Evolutionary conservation across 1,284 basidiomycete genomes (phyloP).

Genomic region (Ceratobasidium sp.): DNA sequence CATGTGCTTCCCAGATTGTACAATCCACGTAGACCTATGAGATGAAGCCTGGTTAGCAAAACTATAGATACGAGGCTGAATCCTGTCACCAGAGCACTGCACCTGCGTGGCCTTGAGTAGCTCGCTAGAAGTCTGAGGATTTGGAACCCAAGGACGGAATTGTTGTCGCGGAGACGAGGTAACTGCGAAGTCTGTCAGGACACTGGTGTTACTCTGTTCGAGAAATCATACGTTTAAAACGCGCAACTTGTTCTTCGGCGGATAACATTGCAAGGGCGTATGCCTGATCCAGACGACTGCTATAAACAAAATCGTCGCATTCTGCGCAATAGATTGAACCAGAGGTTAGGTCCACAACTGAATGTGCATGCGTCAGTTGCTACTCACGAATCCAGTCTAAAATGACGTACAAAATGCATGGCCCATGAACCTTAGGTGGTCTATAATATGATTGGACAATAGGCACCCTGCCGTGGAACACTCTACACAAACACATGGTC

Average conservation of each 20-base stretch:
- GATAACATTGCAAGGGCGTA: slow-evolving; percentile 53
- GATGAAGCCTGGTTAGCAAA: background rate
- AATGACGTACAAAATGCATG: slow-evolving; percentile 71
- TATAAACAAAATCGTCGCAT: slow-evolving; percentile 67
- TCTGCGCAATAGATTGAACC: slow-evolving; percentile 65
- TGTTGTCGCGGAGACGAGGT: slow-evolving; percentile 28
- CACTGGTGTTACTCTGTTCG: background rate
- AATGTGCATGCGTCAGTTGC: slow-evolving; percentile 2
- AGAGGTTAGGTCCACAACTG: slow-evolving; percentile 65
- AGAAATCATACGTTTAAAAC: slow-evolving; percentile 47
- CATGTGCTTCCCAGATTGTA: slow-evolving; percentile 95
- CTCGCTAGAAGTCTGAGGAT: slow-evolving; percentile 44
- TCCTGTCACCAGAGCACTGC: slow-evolving; percentile 19
- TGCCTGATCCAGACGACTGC: slow-evolving; percentile 55
- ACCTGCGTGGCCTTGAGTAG: slow-evolving; percentile 43
- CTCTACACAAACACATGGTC: slow-evolving; percentile 83
- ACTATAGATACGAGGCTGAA: background rate
- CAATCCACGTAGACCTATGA: slow-evolving; percentile 79
- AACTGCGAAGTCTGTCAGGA: background rate
- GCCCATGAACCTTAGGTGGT: slow-evolving; percentile 62
- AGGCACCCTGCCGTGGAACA: slow-evolving; percentile 80
- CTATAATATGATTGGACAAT: slow-evolving; percentile 61
- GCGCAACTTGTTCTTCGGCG: slow-evolving; percentile 61
- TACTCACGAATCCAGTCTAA: background rate
- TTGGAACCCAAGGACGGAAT: slow-evolving; percentile 35